A percentile compares a stretch with the other conserved stretches of the same genome.
Conservation (phyloP, 2,329 filamentous ascomycete species). For the Gyromitra esculenta region DNA sequence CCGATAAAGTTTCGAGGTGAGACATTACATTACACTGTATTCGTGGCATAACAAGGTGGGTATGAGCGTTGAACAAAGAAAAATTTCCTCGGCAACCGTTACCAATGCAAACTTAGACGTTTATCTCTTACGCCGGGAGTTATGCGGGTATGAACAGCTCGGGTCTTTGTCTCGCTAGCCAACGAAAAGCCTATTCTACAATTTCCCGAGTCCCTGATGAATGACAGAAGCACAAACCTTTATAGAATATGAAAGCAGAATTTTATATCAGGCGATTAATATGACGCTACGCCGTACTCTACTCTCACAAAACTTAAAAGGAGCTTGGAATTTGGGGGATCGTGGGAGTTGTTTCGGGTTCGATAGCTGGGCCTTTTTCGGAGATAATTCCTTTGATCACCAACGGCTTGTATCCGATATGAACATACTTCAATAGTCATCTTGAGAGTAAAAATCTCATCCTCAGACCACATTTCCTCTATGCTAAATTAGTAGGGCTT, state of each 20-base stretch:
- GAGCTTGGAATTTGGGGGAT: neutral
- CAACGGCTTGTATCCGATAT: slow-evolving; percentile 3
- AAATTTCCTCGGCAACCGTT: slow-evolving; percentile 4
- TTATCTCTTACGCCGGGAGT: neutral
- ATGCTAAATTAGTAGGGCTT: neutral
- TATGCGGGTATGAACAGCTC: slow-evolving; percentile 28
- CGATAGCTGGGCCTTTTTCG: neutral
- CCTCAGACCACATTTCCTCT: neutral
- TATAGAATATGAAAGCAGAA: neutral
- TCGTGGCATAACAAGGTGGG: slow-evolving; percentile 28
- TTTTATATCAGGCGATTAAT: neutral
- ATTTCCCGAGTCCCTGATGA: neutral
- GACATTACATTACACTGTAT: slow-evolving; percentile 30
- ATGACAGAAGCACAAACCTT: neutral
- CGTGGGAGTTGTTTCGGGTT: neutral
- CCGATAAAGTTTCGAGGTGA: slow-evolving; percentile 24
- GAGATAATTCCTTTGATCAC: neutral
- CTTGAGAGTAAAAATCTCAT: neutral
- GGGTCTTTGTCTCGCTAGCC: slow-evolving; percentile 26
- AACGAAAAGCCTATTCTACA: slow-evolving; percentile 24
- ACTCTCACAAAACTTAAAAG: neutral
- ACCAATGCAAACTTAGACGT: slow-evolving; percentile 29
- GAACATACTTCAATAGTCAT: neutral
- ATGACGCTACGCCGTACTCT: neutral
- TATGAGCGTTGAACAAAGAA: slow-evolving; percentile 35